Conservation (phyloP, 495 filamentous ascomycete genomes). For the Parachaetomium inaequale region DNA sequence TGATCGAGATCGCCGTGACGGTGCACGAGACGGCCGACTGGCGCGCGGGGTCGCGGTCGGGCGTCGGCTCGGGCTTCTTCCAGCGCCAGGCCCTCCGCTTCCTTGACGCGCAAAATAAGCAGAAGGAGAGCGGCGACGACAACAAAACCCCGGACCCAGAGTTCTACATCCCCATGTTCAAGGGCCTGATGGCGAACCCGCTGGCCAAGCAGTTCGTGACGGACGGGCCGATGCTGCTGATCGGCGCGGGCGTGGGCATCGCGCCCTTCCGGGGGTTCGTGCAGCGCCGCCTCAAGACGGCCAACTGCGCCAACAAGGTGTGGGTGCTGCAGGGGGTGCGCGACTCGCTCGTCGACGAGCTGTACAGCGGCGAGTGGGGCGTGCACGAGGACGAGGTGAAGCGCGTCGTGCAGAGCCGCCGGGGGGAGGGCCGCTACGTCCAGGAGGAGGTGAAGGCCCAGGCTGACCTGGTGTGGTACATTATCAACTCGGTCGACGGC, state of each 20-base stretch:
- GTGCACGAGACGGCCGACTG: slow-evolving; percentile 85
- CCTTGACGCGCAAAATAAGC: slow-evolving; percentile 57
- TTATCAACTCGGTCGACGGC: slow-evolving; percentile 89
- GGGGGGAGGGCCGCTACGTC: slow-evolving; percentile 73
- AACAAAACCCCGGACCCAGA: slow-evolving; percentile 53
- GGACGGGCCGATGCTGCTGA: slow-evolving; percentile 94
- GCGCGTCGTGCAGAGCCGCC: slow-evolving; percentile 83
- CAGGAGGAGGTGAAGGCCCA: slow-evolving; percentile 83
- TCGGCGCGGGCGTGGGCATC: slow-evolving; percentile 94
- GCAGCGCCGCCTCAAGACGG: slow-evolving; percentile 86
- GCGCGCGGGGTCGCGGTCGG: slow-evolving; percentile 63
- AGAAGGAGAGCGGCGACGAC: slow-evolving; percentile 30
- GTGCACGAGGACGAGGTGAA: slow-evolving; percentile 90
- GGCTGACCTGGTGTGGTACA: slow-evolving; percentile 93
- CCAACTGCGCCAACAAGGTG: slow-evolving; percentile 98
- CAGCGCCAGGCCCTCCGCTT: slow-evolving; percentile 71
- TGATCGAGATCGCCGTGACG: slow-evolving; percentile 92
- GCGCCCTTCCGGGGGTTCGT: slow-evolving; percentile 97
- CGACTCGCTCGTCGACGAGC: slow-evolving; percentile 86
- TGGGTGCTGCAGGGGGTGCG: slow-evolving; percentile 98
- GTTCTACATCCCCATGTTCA: slow-evolving; percentile 89
- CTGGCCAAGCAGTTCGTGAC: slow-evolving; percentile 82
- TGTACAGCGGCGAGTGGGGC: slow-evolving; percentile 95
- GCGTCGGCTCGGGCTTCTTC: slow-evolving; percentile 78
- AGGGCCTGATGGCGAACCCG: slow-evolving; percentile 97